Conservation (phyloP, 2,329 filamentous ascomycete genomes). For the Pestalotiopsis sp. region DNA sequence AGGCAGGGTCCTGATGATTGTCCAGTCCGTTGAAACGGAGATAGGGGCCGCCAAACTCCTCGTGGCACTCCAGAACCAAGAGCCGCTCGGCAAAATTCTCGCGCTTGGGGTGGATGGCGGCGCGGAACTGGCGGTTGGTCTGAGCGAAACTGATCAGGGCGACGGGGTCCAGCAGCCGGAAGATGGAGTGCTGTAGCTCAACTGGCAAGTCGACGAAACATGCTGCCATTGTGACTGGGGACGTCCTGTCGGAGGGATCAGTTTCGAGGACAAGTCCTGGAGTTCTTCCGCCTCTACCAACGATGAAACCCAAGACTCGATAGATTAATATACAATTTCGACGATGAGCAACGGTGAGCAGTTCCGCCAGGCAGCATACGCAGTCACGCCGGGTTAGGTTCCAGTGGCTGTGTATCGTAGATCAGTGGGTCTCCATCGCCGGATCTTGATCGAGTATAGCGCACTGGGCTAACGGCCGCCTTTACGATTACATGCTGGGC, state of each 20-base stretch:
- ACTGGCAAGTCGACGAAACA: constrained; percentile 6
- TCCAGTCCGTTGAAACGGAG: not conserved
- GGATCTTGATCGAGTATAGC: not conserved
- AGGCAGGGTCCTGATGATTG: constrained; percentile 11
- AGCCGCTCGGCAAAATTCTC: constrained; percentile 16
- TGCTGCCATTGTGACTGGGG: not conserved
- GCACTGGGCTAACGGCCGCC: not conserved
- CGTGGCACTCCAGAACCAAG: constrained; percentile 15
- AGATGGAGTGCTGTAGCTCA: constrained; percentile 18
- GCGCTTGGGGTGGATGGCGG: constrained; percentile 11
- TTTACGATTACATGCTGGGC: too few relatives aligned
- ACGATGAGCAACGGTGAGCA: not conserved
- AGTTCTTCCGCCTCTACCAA: not conserved
- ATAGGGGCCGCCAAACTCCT: constrained; percentile 12
- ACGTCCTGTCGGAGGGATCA: not conserved
- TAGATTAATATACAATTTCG: not conserved
- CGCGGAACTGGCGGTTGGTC: constrained; percentile 9
- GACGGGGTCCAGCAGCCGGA: constrained; percentile 17
- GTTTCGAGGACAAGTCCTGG: not conserved
- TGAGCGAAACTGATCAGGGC: constrained; percentile 16
- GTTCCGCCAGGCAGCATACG: not conserved
- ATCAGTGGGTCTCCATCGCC: not conserved
- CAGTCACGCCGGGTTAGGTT: not conserved
- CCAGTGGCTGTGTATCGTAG: not conserved
- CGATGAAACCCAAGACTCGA: not conserved